Conservation (phyloP, 495 filamentous ascomycete species). For the Daldinia decipiens region DNA sequence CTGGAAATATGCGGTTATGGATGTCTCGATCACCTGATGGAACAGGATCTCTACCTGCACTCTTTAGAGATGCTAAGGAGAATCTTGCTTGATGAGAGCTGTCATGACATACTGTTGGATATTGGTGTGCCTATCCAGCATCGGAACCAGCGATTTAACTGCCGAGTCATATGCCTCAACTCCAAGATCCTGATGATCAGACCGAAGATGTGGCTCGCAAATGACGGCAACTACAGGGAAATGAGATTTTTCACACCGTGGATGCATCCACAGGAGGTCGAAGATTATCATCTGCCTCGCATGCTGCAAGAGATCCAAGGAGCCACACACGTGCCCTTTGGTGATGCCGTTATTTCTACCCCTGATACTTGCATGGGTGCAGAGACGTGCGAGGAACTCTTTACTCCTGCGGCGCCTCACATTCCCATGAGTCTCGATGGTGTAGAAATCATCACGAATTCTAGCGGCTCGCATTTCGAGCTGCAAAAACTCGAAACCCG, state of each 20-base stretch:
- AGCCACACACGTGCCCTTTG: constrained; percentile 70
- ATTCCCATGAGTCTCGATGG: constrained; percentile 66
- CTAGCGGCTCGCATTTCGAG: constrained; percentile 72
- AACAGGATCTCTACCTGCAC: constrained; percentile 70
- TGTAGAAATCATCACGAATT: constrained; percentile 83
- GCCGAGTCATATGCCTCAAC: constrained; percentile 73
- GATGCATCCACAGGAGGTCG: constrained; percentile 61
- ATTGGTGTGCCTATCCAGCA: constrained; percentile 77
- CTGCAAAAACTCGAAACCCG: constrained; percentile 80
- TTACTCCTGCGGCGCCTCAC: constrained; percentile 70
- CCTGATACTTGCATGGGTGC: constrained; percentile 75
- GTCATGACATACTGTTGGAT: constrained; percentile 82
- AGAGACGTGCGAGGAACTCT: constrained; percentile 85
- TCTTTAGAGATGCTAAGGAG: constrained; percentile 75
- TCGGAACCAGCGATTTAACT: constrained; percentile 77
- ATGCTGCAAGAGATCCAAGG: constrained; percentile 71
- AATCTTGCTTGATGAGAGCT: constrained; percentile 71
- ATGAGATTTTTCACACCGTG: constrained; percentile 69
- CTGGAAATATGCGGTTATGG: constrained; percentile 70
- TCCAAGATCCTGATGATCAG: constrained; percentile 77
- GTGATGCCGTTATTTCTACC: constrained; percentile 79
- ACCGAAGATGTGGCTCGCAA: constrained; percentile 85
- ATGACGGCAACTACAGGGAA: constrained; percentile 79
- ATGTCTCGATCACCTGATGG: constrained; percentile 77
- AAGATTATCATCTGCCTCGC: constrained; percentile 78